A percentile compares a stretch with the other conserved stretches of the same genome.
These are phyloP conservation scores for Ceratocystis diversiconidia DNA, from an alignment of 2,329 filamentous ascomycete species.

Conservation along the genomic window DNA sequence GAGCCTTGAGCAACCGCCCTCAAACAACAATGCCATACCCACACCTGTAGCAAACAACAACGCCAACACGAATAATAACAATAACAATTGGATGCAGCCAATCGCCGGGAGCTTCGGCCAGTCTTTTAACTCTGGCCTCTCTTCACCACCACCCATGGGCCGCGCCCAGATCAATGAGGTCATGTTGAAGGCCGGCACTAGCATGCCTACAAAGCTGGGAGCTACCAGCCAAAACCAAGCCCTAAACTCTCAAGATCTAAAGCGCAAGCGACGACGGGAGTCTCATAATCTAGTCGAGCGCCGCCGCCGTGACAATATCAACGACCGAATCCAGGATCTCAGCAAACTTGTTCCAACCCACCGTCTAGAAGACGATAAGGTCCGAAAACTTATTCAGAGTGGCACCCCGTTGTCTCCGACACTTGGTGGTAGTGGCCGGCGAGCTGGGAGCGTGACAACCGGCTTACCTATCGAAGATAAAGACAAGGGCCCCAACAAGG, in stretches of 20 bases:
- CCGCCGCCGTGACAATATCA: constrained; percentile 91
- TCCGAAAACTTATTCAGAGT: constrained; percentile 85
- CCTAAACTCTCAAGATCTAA: constrained; percentile 78
- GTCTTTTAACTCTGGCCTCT: constrained; percentile 77
- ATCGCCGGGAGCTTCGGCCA: constrained; percentile 73
- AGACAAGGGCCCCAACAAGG: constrained; percentile 97
- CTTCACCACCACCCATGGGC: constrained; percentile 59
- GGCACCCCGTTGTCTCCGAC: constrained; percentile 80
- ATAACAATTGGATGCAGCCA: constrained; percentile 29
- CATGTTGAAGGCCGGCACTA: constrained; percentile 73
- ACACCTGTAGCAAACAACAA: constrained; percentile 58
- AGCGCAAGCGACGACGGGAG: constrained; percentile 77
- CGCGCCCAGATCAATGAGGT: constrained; percentile 77
- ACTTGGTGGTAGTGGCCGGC: constrained; percentile 64
- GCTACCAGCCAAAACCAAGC: constrained; percentile 21
- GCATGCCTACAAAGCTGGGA: constrained; percentile 75
- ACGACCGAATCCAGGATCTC: constrained; percentile 92
- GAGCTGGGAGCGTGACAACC: constrained; percentile 74
- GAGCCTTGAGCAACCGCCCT: constrained; percentile 36
- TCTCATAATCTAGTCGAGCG: constrained; percentile 96
- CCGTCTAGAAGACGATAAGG: constrained; percentile 89
- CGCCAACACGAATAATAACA: constrained; percentile 7
- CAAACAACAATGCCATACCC: constrained; percentile 59
- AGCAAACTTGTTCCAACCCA: constrained; percentile 86
- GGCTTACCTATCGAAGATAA: constrained; percentile 90